phyloP scores from a whole-genome alignment of 306 rosid genomes.

The Castanea mollissima region DNA sequence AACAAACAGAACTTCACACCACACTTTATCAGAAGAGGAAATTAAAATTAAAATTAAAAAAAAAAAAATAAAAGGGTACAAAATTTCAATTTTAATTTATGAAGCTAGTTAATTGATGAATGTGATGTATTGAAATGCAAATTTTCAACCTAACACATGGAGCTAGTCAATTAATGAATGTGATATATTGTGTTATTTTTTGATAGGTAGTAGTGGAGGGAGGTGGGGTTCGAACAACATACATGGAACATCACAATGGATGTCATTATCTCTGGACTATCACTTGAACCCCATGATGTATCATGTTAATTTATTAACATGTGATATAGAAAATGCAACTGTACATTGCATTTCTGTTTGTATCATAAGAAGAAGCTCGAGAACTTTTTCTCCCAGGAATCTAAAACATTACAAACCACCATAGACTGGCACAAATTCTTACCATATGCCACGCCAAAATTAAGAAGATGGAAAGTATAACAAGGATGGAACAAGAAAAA shows the following conservation, averaged over 20 bases:
- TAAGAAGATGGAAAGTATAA: background rate
- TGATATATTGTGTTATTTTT: background rate
- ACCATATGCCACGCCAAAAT: background rate
- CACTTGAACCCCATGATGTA: background rate
- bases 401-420: background rate
- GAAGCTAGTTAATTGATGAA: background rate
- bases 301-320: background rate
- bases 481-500: background rate
- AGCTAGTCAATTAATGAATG: background rate
- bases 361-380: background rate
- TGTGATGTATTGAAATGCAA: too few relatives aligned
- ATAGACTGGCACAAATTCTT: background rate
- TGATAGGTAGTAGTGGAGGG: too few relatives aligned
- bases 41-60: background rate
- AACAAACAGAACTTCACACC: slow-evolving; percentile 11
- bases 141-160: too few relatives aligned
- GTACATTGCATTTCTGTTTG: background rate
- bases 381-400: background rate
- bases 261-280: too few relatives aligned
- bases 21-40: slow-evolving; percentile 10
- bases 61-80: background rate
- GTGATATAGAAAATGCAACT: background rate
- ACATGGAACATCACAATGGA: too few relatives aligned
- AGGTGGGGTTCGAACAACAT: too few relatives aligned
- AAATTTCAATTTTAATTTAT: slow-evolving; percentile 2